phyloP scores from a whole-genome alignment of 2,329 filamentous ascomycete species.

The Botrytis sinoallii region DNA sequence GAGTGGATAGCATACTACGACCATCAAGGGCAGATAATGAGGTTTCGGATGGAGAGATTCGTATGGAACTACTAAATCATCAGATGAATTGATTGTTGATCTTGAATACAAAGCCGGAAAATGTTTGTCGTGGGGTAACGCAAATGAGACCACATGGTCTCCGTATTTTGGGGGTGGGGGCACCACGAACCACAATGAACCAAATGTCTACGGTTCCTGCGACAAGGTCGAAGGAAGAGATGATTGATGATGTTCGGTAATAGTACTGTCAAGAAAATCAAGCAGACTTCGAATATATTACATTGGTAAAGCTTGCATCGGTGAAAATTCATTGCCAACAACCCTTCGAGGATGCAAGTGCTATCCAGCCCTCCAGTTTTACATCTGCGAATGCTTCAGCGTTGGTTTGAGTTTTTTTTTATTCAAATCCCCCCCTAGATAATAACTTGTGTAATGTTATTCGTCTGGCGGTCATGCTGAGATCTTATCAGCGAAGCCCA shows the following conservation, averaged over 20 bases:
- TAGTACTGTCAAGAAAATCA: rapidly evolving
- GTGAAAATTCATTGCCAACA: background rate
- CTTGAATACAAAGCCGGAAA: background rate
- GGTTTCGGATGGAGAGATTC: background rate
- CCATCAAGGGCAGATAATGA: background rate
- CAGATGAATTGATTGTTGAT: background rate
- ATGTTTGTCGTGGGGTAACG: background rate
- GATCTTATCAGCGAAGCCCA: background rate
- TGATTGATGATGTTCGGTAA: background rate
- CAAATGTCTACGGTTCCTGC: background rate
- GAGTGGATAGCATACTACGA: background rate
- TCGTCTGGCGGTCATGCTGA: background rate
- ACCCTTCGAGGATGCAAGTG: background rate
- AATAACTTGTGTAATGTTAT: background rate
- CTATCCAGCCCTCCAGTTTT: background rate
- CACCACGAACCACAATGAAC: background rate
- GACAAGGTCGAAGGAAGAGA: background rate
- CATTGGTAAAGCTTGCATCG: background rate
- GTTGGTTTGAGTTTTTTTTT: background rate
- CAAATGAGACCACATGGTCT: background rate
- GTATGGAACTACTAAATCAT: background rate
- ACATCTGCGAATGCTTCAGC: background rate
- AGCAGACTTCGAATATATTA: background rate
- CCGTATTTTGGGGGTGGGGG: background rate
- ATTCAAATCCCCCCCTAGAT: too few relatives aligned